Evolutionary conservation across 768 basidiomycete species (phyloP), one percentile per base, ranked within the genome.

Genomic region (Calocera cornea): DNA sequence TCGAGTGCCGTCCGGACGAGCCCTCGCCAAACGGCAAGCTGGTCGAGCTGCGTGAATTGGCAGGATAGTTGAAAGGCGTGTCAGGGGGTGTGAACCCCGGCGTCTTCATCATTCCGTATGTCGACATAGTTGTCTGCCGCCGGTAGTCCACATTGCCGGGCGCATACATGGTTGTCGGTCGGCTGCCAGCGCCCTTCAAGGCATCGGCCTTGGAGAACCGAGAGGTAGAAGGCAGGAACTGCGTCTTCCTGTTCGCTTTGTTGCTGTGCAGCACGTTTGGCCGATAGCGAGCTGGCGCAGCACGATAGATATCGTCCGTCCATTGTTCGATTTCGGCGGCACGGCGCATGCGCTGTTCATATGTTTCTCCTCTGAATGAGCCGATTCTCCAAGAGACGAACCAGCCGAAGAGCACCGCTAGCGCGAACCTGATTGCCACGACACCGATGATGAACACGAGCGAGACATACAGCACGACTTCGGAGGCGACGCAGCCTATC

Each of bases 371-470:
- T 69, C 89, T 88, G 82, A 95, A 98, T 70, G 90, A 89, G 63
- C 97, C 97, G 44, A 99, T 82, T 73, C 86, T 86, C 87, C 90
- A 93, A n/a, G 90, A 92, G 76, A 91, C 89, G 83, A 97, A 98
- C 97, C 97, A 99, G 29, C 90, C 83, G 78, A 98, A 99, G 75
- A 95, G 82, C 74, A 97, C 90, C 60, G 97, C 97, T 93, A 98
- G 95, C 72, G 84, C 80, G 79, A 98, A 99, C 38, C 93, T 90
- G 76, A 97, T 93, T 66, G 85, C 83, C 70, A 98, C 95, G 69
- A 98, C 95, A 69, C 95, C 95, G 70, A 95, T 88, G 76, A 99
- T 98, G 83, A 98, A 97, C 71, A 93, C 84, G 72, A 98, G 87
- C 60, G 95, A 97, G 67, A 95, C 82, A 76, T 93, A 95, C 68